Percentiles rank a stretch among this genome's conserved stretches.
phyloP scores from a whole-genome alignment of 2,329 filamentous ascomycete species.

The Colletotrichum eleusines region DNA sequence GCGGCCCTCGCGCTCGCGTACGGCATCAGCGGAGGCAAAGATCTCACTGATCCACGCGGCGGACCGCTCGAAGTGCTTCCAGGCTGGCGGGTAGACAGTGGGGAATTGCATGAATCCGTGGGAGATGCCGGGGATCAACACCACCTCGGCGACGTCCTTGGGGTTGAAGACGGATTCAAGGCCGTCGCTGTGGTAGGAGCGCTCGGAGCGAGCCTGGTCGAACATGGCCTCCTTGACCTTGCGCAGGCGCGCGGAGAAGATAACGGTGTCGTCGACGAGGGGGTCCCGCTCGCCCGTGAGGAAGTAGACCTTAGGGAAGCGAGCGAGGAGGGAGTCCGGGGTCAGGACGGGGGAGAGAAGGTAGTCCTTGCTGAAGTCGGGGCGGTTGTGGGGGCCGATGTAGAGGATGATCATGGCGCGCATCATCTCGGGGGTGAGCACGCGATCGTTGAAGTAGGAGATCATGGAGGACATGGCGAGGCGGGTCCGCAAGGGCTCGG shows the following conservation, averaged over 20 bases:
- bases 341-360: constrained; percentile 90
- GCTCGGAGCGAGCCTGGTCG: constrained; percentile 47
- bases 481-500: constrained; percentile 79
- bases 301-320: constrained; percentile 96
- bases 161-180: constrained; percentile 73
- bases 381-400: constrained; percentile 91
- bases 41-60: constrained; percentile 85
- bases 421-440: constrained; percentile 98
- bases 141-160: constrained; percentile 82
- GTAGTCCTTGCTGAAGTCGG: constrained; percentile 92
- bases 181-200: constrained; percentile 51
- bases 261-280: constrained; percentile 94
- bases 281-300: constrained; percentile 96
- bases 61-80: constrained; percentile 86
- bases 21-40: constrained; percentile 67
- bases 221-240: constrained; percentile 75
- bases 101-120: constrained; percentile 97
- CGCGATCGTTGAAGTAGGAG: constrained; percentile 96
- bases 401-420: constrained; percentile 99
- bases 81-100: constrained; percentile 86
- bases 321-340: constrained; percentile 82
- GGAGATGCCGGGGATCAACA: constrained; percentile 87
- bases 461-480: constrained; percentile 97
- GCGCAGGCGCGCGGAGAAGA: constrained; percentile 90
- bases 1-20: constrained; percentile 45